Evolutionary conservation across 2,329 filamentous ascomycete species (phyloP).

Genomic region (Biscogniauxia mediterranea): DNA sequence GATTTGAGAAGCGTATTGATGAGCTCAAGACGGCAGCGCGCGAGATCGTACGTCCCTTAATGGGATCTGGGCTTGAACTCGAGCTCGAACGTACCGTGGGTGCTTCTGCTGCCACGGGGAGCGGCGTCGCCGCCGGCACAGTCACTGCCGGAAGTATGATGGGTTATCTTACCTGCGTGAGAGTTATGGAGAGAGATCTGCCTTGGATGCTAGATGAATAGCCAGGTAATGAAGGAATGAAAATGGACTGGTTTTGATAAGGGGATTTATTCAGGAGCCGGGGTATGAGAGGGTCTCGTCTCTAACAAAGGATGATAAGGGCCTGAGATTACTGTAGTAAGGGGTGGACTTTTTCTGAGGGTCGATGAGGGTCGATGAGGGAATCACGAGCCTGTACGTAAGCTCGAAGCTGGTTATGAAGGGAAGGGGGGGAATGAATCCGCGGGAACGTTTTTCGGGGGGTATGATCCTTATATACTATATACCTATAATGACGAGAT

Average conservation of each 20-base stretch:
- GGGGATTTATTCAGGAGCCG: no score
- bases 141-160: conserved; percentile 22
- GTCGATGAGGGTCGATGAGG: conserved; percentile 10
- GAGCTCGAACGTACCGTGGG: conserved; percentile 56
- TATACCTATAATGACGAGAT: neutral
- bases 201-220: conserved; percentile 32
- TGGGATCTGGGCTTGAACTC: conserved; percentile 81
- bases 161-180: conserved; percentile 33
- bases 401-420: no score
- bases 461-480: neutral
- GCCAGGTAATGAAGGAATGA: neutral
- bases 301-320: neutral
- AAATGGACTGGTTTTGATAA: neutral
- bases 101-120: conserved; percentile 37
- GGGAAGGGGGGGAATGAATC: no score
- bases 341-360: conserved; percentile 2
- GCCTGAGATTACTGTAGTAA: conserved; percentile 3
- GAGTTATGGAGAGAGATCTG: conserved; percentile 32
- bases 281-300: conserved; percentile 1
- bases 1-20: conserved; percentile 84
- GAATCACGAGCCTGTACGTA: no score
- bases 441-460: neutral
- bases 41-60: conserved; percentile 79
- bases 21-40: conserved; percentile 83
- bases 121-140: conserved; percentile 29